Base-by-base conservation (phyloP, 2,329 filamentous ascomycete genomes). In the Fusarium poae region DNA sequence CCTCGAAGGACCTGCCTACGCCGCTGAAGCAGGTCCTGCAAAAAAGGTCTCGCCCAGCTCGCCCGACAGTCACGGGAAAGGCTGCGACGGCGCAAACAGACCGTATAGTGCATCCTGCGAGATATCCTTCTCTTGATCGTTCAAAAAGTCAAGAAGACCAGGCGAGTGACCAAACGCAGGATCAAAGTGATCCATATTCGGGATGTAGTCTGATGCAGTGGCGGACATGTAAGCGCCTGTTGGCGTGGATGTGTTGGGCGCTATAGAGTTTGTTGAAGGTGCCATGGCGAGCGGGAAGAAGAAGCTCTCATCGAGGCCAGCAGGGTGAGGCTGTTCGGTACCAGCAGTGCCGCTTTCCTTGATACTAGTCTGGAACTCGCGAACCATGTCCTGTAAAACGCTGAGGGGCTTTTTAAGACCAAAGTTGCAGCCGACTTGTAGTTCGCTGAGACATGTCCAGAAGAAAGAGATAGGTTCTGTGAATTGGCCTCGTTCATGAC, bases 381-480 rank as follows among this genome's bases (percentile, higher is more conserved):
- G 72, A 6, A 78, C 74, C 74, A 79, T 77, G 9, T 79, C 74
- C 42, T 76, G 73, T 0, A 79, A 63, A 30, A 79, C 75, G 4
- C 68, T 68, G 15, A 80, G 67, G 18, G 78, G 78, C 32, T 77
- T 78, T 59, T 77, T 75, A n/a, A 80, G 67, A 23, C 78, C 78
- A 57, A 77, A 76, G 50, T 79, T 78, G 57, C 78, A 79, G 7
- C 78, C 78, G 1, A 73, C 61, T 49, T 79, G 76, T 11, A 79
- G 59, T 29, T 79, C 78, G 30, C 73, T 75, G 35, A 80, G 74
- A 30, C 74, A 77, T 16, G 72, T 76, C 77, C 77, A 80, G 67
- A 80, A 79, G 63, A 80, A 80, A 9, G 71, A 74, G 16, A 80
- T 79, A 15, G 70, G 68, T n/a, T 79, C 76, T 2, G 64, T 76